Evolutionary conservation across 495 filamentous ascomycete genomes (phyloP).

Genomic region (Penicillium coffeae): DNA sequence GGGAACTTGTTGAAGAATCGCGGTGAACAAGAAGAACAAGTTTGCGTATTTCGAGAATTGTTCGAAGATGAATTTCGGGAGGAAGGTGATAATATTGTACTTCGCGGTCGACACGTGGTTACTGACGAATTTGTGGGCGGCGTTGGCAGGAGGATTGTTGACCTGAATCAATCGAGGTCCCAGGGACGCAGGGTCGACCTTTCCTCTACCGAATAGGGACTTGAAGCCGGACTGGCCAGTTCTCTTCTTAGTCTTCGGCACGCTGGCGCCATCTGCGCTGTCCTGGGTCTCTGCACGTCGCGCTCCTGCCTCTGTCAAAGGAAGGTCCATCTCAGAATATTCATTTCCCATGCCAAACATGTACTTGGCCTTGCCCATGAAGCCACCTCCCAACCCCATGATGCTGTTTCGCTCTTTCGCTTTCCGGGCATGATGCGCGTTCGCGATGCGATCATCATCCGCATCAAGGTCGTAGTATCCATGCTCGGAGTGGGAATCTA

Average conservation of each 20-base stretch:
- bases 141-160: conserved; percentile 95
- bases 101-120: conserved; percentile 98
- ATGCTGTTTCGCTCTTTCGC: conserved; percentile 81
- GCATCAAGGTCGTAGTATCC: conserved; percentile 56
- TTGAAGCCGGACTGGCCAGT: conserved; percentile 74
- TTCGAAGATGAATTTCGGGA: conserved; percentile 97
- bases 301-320: conserved; percentile 75
- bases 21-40: conserved; percentile 98
- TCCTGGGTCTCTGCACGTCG: conserved; percentile 37
- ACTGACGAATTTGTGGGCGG: conserved; percentile 81
- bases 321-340: conserved; percentile 98
- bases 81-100: conserved; percentile 92
- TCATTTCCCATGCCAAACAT: conserved; percentile 87
- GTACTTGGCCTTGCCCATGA: conserved; percentile 81
- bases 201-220: conserved; percentile 86
- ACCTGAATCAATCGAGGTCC: conserved; percentile 92
- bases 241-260: conserved; percentile 48
- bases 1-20: conserved; percentile 91
- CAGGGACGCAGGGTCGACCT: conserved; percentile 81
- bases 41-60: conserved; percentile 99
- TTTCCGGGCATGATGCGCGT: conserved; percentile 49
- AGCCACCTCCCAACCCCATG: conserved; percentile 76
- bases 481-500: conserved; percentile 57
- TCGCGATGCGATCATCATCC: conserved; percentile 54
- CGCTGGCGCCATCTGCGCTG: conserved; percentile 29